Evolutionary conservation across 331 rosid species (phyloP).

Genomic region (Ulmus americana): DNA sequence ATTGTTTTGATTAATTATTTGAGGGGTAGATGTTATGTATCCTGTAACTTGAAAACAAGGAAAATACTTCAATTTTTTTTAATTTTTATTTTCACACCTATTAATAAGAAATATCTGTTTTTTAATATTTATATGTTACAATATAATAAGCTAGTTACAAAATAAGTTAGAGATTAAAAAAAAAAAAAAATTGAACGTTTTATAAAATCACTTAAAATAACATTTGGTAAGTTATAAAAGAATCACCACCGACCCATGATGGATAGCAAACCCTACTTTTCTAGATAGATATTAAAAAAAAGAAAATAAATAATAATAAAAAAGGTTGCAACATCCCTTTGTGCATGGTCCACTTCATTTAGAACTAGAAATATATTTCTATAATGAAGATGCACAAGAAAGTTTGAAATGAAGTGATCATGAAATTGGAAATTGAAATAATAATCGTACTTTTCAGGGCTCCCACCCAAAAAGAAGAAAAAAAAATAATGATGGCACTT

Average conservation of each 20-base stretch:
- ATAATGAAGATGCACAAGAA: neutral
- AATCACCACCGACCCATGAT: no score
- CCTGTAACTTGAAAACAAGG: neutral
- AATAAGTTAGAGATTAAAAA: neutral
- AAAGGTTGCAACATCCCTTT: neutral
- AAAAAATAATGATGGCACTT: conserved; percentile 1
- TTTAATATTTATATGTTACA: no score
- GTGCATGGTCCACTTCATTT: neutral
- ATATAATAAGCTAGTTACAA: neutral
- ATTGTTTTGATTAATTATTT: conserved; percentile 5
- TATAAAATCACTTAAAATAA: neutral
- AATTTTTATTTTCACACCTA: no score
- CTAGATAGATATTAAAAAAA: neutral
- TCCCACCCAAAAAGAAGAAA: neutral
- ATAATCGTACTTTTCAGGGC: conserved; percentile 7
- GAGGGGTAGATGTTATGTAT: neutral
- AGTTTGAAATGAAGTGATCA: conserved; percentile 5
- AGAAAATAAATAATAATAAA: no score
- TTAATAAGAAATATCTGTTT: no score
- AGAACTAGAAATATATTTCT: conserved; percentile 2
- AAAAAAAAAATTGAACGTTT: neutral
- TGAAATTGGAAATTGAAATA: conserved; percentile 19
- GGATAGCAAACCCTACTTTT: neutral
- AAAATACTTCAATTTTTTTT: no score
- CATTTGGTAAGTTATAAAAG: neutral